Evolutionary conservation across 495 filamentous ascomycete genomes (phyloP).

Genomic region (Penicillium taxi): DNA sequence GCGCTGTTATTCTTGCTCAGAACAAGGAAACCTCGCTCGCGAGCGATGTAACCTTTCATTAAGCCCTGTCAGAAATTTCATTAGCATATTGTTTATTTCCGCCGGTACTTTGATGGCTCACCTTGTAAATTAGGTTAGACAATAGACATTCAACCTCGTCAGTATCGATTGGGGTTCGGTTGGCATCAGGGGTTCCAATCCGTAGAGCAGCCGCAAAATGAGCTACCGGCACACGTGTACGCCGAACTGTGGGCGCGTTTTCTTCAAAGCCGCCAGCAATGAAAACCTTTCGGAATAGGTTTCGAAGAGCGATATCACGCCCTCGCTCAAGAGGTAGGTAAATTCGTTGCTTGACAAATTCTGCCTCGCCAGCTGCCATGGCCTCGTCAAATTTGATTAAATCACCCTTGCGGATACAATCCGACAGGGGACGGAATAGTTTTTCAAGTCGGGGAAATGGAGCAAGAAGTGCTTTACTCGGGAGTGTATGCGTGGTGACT

Average conservation of each 20-base stretch:
- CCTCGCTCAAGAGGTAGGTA: conserved; percentile 90
- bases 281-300: conserved; percentile 85
- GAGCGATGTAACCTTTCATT: conserved; percentile 96
- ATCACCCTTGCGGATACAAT: conserved; percentile 72
- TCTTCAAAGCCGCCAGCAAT: conserved; percentile 71
- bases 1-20: conserved; percentile 76
- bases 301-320: conserved; percentile 82
- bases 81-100: conserved; percentile 7
- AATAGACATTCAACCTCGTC: conserved; percentile 95
- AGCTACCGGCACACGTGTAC: conserved; percentile 69
- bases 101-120: conserved; percentile 27
- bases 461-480: conserved; percentile 58
- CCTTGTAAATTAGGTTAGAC: conserved; percentile 96
- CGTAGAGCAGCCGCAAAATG: conserved; percentile 67
- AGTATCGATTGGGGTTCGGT: conserved; percentile 59
- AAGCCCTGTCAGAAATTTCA: conserved; percentile 50
- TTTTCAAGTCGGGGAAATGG: conserved; percentile 68
- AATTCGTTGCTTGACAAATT: conserved; percentile 91
- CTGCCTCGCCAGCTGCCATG: conserved; percentile 67
- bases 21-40: conserved; percentile 80
- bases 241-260: conserved; percentile 49
- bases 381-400: conserved; percentile 79
- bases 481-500: conserved; percentile 76
- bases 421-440: conserved; percentile 68
- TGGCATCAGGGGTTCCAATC: conserved; percentile 44